A percentile compares a stretch with the other conserved stretches of the same genome.
phyloP scores from a whole-genome alignment of 2,329 filamentous ascomycete species.

The Alternaria triticimaculans region DNA sequence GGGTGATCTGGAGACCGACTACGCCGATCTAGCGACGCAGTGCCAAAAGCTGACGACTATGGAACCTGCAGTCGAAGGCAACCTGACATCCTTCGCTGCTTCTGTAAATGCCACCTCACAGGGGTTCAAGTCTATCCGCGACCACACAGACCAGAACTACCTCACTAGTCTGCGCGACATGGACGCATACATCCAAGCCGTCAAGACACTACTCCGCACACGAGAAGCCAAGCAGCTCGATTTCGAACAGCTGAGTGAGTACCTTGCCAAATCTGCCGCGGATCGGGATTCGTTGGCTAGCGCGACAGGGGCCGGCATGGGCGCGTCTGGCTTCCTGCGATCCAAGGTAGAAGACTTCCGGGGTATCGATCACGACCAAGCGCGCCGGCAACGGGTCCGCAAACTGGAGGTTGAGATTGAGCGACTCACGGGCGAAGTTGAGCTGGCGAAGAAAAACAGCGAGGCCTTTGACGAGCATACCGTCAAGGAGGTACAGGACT shows the following conservation, averaged over 20 bases:
- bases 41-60: constrained; percentile 92
- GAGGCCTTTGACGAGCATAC: constrained; percentile 98
- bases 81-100: constrained; percentile 84
- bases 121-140: constrained; percentile 80
- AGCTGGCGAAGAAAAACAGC: constrained; percentile 82
- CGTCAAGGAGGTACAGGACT: constrained; percentile 88
- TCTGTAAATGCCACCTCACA: constrained; percentile 83
- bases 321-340: constrained; percentile 85
- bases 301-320: constrained; percentile 68
- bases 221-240: constrained; percentile 98
- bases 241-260: constrained; percentile 94
- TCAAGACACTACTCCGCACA: constrained; percentile 88
- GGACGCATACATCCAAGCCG: constrained; percentile 88
- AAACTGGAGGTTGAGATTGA: constrained; percentile 94
- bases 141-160: constrained; percentile 95
- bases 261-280: constrained; percentile 85
- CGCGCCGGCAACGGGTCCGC: constrained; percentile 81
- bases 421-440: constrained; percentile 84
- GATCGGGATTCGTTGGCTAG: constrained; percentile 83
- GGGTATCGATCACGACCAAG: constrained; percentile 94
- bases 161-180: constrained; percentile 91
- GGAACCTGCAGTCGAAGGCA: constrained; percentile 83
- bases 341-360: constrained; percentile 96
- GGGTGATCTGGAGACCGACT: constrained; percentile 84
- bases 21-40: constrained; percentile 87